phyloP scores from a whole-genome alignment of 1,139 yeast genomes.

The Pichia cactophila region DNA sequence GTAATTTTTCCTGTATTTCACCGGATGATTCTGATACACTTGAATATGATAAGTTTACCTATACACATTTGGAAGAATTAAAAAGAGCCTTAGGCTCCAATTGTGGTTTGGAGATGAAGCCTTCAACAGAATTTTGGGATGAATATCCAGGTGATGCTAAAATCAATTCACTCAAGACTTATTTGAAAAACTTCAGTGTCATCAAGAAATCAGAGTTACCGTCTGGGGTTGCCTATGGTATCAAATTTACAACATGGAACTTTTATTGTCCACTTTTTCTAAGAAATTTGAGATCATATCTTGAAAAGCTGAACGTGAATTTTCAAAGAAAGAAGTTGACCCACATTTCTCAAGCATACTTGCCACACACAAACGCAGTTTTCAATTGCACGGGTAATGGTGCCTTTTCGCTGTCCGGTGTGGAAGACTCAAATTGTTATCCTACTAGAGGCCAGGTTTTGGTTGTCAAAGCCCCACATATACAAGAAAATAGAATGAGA shows the following conservation, averaged over 20 bases:
- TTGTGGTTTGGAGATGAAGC: constrained; percentile 49
- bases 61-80: constrained; percentile 37
- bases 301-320: constrained; percentile 39
- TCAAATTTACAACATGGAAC: constrained; percentile 51
- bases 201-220: constrained; percentile 35
- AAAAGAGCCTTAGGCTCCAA: constrained; percentile 40
- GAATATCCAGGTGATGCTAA: constrained; percentile 36
- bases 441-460: constrained; percentile 70
- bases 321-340: constrained; percentile 38
- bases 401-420: constrained; percentile 50
- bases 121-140: constrained; percentile 53
- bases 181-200: constrained; percentile 37
- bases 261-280: constrained; percentile 61
- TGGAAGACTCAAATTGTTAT: constrained; percentile 44
- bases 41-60: constrained; percentile 48
- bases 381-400: constrained; percentile 71
- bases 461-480: constrained; percentile 50
- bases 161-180: constrained; percentile 37
- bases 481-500: constrained; percentile 39
- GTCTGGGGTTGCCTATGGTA: constrained; percentile 44
- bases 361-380: constrained; percentile 35
- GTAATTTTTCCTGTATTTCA: constrained; percentile 60
- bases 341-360: constrained; percentile 50
- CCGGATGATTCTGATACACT: constrained; percentile 48
- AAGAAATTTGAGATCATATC: constrained; percentile 35